Percentiles rank a stretch among this genome's conserved stretches.
phyloP scores from a whole-genome alignment of 2,329 filamentous ascomycete species.

The Salinomyces thailandicus region DNA sequence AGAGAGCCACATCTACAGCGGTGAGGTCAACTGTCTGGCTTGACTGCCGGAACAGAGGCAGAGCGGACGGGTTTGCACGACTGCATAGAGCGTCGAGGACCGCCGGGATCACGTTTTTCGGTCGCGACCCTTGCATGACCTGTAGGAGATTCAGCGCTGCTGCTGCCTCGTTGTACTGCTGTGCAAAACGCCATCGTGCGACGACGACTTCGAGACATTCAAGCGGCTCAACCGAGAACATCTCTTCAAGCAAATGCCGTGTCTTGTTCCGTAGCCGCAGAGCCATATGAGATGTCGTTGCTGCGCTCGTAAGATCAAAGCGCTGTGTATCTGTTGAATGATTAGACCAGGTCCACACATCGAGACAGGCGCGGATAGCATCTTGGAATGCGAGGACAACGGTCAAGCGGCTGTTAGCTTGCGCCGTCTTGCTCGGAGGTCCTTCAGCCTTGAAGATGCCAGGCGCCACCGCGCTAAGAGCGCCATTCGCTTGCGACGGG shows the following conservation, averaged over 20 bases:
- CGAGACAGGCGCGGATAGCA: constrained; percentile 81
- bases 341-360: constrained; percentile 87
- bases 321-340: constrained; percentile 46
- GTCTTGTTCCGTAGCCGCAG: constrained; percentile 83
- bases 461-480: constrained; percentile 91
- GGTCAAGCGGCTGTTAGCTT: constrained; percentile 87
- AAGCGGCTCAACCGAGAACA: constrained; percentile 83
- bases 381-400: constrained; percentile 96
- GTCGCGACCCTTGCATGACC: constrained; percentile 80
- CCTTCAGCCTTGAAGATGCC: constrained; percentile 76
- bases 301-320: constrained; percentile 54
- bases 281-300: constrained; percentile 84
- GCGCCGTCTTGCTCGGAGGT: constrained; percentile 58
- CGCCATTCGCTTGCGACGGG: constrained; percentile 72
- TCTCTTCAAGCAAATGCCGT: constrained; percentile 76
- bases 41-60: constrained; percentile 73
- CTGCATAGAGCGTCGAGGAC: constrained; percentile 96
- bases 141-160: constrained; percentile 79
- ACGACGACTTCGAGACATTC: constrained; percentile 90
- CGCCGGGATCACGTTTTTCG: constrained; percentile 83
- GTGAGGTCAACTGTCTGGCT: constrained; percentile 76
- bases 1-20: constrained; percentile 75
- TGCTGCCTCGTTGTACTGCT: constrained; percentile 27
- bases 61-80: constrained; percentile 69
- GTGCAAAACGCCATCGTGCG: constrained; percentile 61